Evolutionary conservation across 1,284 basidiomycete genomes (phyloP).

Genomic region (Entoloma clypeatum): DNA sequence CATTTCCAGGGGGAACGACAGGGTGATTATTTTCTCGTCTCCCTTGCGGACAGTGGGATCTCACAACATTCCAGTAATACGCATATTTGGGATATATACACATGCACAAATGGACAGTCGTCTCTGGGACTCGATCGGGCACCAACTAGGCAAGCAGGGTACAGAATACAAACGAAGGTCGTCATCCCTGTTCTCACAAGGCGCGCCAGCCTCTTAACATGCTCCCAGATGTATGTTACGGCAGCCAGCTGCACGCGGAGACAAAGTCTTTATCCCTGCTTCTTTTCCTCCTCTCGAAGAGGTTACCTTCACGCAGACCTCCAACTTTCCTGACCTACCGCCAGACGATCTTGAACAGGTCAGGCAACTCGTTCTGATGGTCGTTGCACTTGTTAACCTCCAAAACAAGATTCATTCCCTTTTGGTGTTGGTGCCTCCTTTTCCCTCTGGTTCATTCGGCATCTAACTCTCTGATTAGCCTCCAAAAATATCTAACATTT

Average conservation of each 20-base stretch:
- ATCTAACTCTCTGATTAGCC: slow-evolving; percentile 29
- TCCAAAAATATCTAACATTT: slow-evolving; percentile 64
- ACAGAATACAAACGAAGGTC: slow-evolving; percentile 42
- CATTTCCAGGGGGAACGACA: slow-evolving; percentile 50
- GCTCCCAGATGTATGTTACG: slow-evolving; percentile 42
- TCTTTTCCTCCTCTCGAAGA: slow-evolving; percentile 35
- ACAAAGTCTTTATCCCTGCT: slow-evolving; percentile 43
- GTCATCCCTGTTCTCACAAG: too few species aligned
- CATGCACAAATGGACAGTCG: slow-evolving; percentile 53
- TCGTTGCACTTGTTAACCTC: not conserved
- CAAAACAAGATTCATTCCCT: slow-evolving; percentile 46
- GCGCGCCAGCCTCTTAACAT: too few species aligned
- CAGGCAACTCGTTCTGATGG: slow-evolving; percentile 5
- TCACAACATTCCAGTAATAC: slow-evolving; percentile 14
- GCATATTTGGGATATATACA: slow-evolving; percentile 61
- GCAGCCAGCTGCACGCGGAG: slow-evolving; percentile 33
- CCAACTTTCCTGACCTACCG: slow-evolving; percentile 25
- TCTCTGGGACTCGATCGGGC: slow-evolving; percentile 55
- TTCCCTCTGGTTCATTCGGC: not conserved
- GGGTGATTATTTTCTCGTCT: slow-evolving; percentile 33
- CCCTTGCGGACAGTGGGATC: not conserved
- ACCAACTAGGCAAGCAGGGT: slow-evolving; percentile 49
- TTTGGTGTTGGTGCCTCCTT: slow-evolving; percentile 40
- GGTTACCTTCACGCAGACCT: slow-evolving; percentile 8
- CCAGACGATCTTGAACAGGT: slow-evolving; percentile 45